Percentiles rank a stretch among this genome's conserved stretches.
Evolutionary conservation across 805 yeast species (phyloP).

Genomic region (Saturnispora diversa): DNA sequence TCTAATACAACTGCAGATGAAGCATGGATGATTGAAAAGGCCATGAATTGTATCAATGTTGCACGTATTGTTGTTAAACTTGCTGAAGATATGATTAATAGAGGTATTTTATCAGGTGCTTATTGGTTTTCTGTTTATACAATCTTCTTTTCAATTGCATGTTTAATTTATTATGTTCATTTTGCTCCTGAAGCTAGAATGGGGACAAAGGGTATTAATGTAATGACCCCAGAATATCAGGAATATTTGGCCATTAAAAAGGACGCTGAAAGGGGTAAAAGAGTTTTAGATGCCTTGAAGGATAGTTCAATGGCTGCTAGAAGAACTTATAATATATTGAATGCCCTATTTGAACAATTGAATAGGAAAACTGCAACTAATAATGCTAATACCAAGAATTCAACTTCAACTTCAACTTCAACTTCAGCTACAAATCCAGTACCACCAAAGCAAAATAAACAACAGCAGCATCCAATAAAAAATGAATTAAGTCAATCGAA

Average conservation of each 20-base stretch:
- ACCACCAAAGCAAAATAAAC: too few relatives aligned
- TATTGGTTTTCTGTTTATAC: conserved; percentile 92
- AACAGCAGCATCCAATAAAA: too few relatives aligned
- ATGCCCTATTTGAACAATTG: conserved; percentile 70
- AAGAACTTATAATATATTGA: conserved; percentile 71
- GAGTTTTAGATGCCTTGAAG: conserved; percentile 61
- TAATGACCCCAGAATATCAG: conserved; percentile 35
- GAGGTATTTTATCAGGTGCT: conserved; percentile 67
- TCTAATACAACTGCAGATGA: conserved; percentile 35
- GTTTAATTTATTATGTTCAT: conserved; percentile 74
- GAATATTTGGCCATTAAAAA: conserved; percentile 52
- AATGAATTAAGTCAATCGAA: too few relatives aligned
- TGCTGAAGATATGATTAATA: conserved; percentile 71
- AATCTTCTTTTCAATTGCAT: conserved; percentile 80
- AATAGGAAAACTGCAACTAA: conserved; percentile 57
- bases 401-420: too few relatives aligned
- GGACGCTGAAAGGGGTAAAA: conserved; percentile 78
- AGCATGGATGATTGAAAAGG: conserved; percentile 54
- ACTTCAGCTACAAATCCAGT: too few relatives aligned
- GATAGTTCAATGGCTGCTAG: conserved; percentile 71
- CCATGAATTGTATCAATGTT: conserved; percentile 75
- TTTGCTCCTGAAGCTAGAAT: conserved; percentile 29
- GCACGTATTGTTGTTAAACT: conserved; percentile 75
- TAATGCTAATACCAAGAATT: neutral
- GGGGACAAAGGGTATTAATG: conserved; percentile 10